A percentile compares a stretch with the other conserved stretches of the same genome.
phyloP scores from a whole-genome alignment of 2,329 filamentous ascomycete genomes.

The Paraconiothyrium brasiliense region DNA sequence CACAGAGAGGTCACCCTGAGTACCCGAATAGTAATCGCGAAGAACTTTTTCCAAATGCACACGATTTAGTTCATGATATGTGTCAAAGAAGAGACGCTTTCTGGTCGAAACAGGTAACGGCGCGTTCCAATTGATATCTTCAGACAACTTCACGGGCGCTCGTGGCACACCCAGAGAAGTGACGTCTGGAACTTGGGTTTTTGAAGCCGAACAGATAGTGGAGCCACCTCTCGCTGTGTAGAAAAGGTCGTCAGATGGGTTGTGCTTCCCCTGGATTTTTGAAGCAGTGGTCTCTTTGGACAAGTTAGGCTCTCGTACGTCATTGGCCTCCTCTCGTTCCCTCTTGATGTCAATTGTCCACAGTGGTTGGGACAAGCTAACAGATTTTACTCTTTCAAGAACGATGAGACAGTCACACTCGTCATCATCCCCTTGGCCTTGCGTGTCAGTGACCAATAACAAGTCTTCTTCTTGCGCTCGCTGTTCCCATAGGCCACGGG shows the following conservation, averaged over 20 bases:
- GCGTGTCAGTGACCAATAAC: not conserved
- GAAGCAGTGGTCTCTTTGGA: not conserved
- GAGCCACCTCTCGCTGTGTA: not conserved
- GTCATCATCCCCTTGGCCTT: not conserved
- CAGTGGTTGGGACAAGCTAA: not conserved
- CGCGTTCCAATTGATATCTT: not conserved
- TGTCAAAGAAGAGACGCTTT: conserved; percentile 4
- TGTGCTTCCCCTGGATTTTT: not conserved
- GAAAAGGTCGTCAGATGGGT: not conserved
- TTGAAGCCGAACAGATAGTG: not conserved
- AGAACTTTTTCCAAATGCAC: not conserved
- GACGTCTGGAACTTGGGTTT: not conserved
- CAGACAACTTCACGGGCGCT: not conserved
- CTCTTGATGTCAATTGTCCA: not conserved
- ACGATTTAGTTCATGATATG: not conserved
- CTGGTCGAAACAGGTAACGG: not conserved
- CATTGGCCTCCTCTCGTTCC: not conserved
- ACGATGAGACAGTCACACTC: not conserved
- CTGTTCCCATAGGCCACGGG: not conserved
- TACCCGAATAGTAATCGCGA: not conserved
- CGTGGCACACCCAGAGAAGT: not conserved
- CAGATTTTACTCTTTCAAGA: not conserved
- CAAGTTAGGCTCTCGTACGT: not conserved
- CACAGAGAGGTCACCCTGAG: not conserved
- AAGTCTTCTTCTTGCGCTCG: not conserved